A percentile compares a stretch with the other conserved stretches of the same genome.
phyloP scores from a whole-genome alignment of 805 yeast genomes.

The Candida sphagnicola region DNA sequence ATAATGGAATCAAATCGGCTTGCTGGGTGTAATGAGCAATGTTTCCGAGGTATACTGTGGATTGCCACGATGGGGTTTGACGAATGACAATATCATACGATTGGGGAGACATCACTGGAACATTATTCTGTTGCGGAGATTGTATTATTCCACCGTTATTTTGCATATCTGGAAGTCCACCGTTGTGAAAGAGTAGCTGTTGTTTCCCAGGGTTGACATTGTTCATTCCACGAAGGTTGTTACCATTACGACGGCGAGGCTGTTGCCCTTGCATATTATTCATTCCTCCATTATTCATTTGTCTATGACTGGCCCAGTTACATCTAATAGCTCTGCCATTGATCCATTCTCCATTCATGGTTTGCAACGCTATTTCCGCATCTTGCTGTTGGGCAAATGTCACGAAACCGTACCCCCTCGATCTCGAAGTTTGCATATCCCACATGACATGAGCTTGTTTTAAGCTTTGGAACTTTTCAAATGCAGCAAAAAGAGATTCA shows the following conservation, averaged over 20 bases:
- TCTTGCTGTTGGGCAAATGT: constrained; percentile 63
- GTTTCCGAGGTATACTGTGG: constrained; percentile 86
- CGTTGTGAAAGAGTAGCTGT: constrained; percentile 6
- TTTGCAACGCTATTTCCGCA: constrained; percentile 67
- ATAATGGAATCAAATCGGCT: constrained; percentile 64
- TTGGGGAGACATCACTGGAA: constrained; percentile 45
- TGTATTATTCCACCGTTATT: constrained; percentile 4
- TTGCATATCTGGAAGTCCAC: background rate
- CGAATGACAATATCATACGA: constrained; percentile 67
- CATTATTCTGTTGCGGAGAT: constrained; percentile 7
- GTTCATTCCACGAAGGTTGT: constrained; percentile 13
- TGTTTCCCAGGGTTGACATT: constrained; percentile 7
- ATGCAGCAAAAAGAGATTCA: constrained; percentile 57
- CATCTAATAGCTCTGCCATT: constrained; percentile 77
- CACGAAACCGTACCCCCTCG: constrained; percentile 90
- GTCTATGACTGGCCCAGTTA: constrained; percentile 85
- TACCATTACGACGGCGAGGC: constrained; percentile 9
- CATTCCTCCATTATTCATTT: constrained; percentile 16
- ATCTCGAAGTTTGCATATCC: constrained; percentile 93
- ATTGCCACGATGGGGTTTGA: constrained; percentile 79
- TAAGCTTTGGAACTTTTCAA: constrained; percentile 54
- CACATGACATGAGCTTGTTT: constrained; percentile 92
- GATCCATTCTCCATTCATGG: constrained; percentile 71
- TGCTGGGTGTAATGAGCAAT: constrained; percentile 74
- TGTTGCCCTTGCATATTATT: constrained; percentile 13